These are phyloP conservation scores for Pichia norvegensis DNA, from an alignment of 1,139 yeast genomes.

Conservation along the genomic window DNA sequence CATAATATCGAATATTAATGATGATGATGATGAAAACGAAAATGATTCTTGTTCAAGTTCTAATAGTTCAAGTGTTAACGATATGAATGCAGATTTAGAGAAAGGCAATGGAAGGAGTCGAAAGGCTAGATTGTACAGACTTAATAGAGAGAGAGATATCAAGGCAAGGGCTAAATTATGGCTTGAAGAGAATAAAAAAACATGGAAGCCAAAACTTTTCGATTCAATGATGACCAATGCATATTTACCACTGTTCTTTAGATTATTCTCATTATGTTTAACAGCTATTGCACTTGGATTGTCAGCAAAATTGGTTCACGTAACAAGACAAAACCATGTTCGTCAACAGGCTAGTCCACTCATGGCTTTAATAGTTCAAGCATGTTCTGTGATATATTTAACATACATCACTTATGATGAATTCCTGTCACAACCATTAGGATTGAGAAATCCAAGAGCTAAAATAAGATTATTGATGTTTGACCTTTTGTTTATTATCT, in stretches of 20 bases:
- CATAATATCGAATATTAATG: neutral
- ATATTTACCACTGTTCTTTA: slow-evolving; percentile 66
- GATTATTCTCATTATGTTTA: slow-evolving; percentile 59
- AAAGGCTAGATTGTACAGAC: slow-evolving; percentile 23
- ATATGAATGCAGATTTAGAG: slow-evolving; percentile 14
- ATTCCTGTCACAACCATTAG: slow-evolving; percentile 84
- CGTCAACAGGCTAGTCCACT: slow-evolving; percentile 83
- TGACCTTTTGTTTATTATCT: slow-evolving; percentile 82
- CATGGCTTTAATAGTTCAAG: slow-evolving; percentile 83
- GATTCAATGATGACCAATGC: slow-evolving; percentile 66
- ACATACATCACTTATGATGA: slow-evolving; percentile 84
- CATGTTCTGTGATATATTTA: slow-evolving; percentile 69
- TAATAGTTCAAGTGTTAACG: neutral
- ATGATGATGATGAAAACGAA: neutral
- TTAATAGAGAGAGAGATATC: slow-evolving; percentile 15
- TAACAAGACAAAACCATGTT: slow-evolving; percentile 38
- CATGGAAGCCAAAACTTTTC: slow-evolving; percentile 55
- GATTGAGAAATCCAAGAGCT: slow-evolving; percentile 74
- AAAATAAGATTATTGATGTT: slow-evolving; percentile 71
- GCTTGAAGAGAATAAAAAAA: slow-evolving; percentile 59
- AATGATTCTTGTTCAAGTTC: neutral
- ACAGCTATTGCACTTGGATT: slow-evolving; percentile 58
- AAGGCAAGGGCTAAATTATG: slow-evolving; percentile 56
- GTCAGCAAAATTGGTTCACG: slow-evolving; percentile 56
- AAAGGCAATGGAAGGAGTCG: slow-evolving; percentile 18